Base-by-base conservation (phyloP, 139 green algal genomes). In the Chlamydomonas sp. region DNA sequence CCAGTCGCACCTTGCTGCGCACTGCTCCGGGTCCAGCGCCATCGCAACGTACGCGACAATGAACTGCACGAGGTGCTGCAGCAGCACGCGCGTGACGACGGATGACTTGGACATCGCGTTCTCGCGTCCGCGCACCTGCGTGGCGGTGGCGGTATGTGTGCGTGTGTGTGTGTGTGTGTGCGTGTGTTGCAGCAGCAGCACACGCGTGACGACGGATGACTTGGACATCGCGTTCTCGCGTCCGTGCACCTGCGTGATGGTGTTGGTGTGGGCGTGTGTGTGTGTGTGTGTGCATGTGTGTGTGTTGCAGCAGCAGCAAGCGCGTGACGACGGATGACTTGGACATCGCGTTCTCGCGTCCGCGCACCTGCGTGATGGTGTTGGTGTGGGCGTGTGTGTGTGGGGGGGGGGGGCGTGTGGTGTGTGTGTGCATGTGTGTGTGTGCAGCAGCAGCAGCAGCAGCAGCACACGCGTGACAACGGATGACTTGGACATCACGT, bases 11-110 rank as follows among this genome's bases (percentile, higher is more conserved):
- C 61, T 70, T 29, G 37, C 43, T 33, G 60, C 49, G 63, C 80
- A 86, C 26, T 75, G 72, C 1, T 75, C 36, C 8, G 75, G 48
- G 48, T 84, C 76, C 5, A 77, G 35, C 3, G 85, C 3, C 1
- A 84, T 54, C 8, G 85, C 59, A 0, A 60, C 24, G 3, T 81
- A 4, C 24, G 35, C 71, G 0, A 87, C 49, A 4, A 50, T 26
- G 1, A 65, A 33, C 73, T 90, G 85, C 5, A 90, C 67, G 2
- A 48, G 8, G 31, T 90, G 83, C 73, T 90, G 85, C 33, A 88
- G 49, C 36, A 90, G 64, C n/a, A 90, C 85, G 3, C 83, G 84
- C 43, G 49, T 24, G 2, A 87, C 69, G 5, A 90, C 83, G 5
- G 84, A 69, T 1, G 2, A 28, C 29, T 61, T 69, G 2, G 70